phyloP scores from a whole-genome alignment of 768 basidiomycete genomes.

The Infundibulicybe gibba region DNA sequence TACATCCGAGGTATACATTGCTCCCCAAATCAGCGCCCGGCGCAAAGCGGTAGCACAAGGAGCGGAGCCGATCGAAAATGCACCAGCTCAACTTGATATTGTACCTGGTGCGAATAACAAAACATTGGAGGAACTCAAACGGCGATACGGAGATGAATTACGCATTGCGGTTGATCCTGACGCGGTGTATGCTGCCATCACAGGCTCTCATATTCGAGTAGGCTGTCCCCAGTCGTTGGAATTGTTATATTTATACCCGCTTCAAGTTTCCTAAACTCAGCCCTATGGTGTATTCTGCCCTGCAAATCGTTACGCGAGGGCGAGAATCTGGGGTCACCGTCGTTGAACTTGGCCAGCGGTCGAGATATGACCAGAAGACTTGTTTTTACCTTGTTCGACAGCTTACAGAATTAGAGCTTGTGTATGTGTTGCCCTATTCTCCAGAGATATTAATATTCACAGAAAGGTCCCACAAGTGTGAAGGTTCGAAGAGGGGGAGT shows the following conservation, averaged over 20 bases:
- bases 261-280: slow-evolving; percentile 73
- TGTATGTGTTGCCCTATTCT: slow-evolving; percentile 42
- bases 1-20: slow-evolving; percentile 70
- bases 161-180: slow-evolving; percentile 76
- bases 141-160: slow-evolving; percentile 57
- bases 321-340: slow-evolving; percentile 76
- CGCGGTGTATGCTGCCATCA: slow-evolving; percentile 73
- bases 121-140: slow-evolving; percentile 52
- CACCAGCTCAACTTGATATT: slow-evolving; percentile 43
- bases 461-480: slow-evolving; percentile 35
- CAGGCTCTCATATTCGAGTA: slow-evolving; percentile 83
- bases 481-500: slow-evolving; percentile 78
- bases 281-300: slow-evolving; percentile 79
- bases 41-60: slow-evolving; percentile 61
- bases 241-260: slow-evolving; percentile 4
- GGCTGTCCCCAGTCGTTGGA: slow-evolving; percentile 19
- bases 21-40: slow-evolving; percentile 67
- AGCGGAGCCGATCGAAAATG: slow-evolving; percentile 38
- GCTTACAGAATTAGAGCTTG: slow-evolving; percentile 65
- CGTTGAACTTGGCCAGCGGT: slow-evolving; percentile 70
- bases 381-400: slow-evolving; percentile 85
- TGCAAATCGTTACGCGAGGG: slow-evolving; percentile 83
- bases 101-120: slow-evolving; percentile 53
- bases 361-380: slow-evolving; percentile 86
- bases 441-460: neutral